Conservation (phyloP, 805 yeast genomes). For the Ogataea haglerorum region DNA sequence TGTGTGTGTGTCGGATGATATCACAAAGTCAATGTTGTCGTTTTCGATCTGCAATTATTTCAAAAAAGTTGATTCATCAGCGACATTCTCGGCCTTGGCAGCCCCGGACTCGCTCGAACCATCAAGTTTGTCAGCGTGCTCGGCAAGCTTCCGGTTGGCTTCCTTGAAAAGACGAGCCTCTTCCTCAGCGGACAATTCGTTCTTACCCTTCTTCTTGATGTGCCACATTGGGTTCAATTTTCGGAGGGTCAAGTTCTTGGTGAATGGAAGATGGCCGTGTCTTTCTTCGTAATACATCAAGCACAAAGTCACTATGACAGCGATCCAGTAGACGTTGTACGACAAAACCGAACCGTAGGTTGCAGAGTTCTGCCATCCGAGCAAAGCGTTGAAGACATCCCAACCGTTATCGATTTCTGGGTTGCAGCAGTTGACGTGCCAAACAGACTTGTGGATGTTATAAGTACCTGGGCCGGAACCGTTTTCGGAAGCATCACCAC, state of each 20-base stretch:
- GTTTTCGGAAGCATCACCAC: constrained; percentile 92
- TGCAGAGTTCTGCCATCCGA: constrained; percentile 98
- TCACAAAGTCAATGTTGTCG: neutral
- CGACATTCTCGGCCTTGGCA: constrained; percentile 6
- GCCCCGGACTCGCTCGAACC: neutral
- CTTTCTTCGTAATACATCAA: constrained; percentile 82
- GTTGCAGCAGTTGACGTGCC: constrained; percentile 98
- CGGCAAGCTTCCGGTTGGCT: constrained; percentile 33
- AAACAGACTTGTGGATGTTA: constrained; percentile 71
- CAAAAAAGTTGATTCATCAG: neutral
- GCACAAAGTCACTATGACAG: constrained; percentile 49
- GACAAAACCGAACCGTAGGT: constrained; percentile 88
- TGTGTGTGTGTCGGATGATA: constrained; percentile 13
- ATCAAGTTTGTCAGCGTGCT: constrained; percentile 15
- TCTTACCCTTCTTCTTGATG: constrained; percentile 64
- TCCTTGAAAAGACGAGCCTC: constrained; percentile 48
- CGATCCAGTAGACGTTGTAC: constrained; percentile 87
- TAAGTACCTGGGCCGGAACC: constrained; percentile 97
- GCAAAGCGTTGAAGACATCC: constrained; percentile 91
- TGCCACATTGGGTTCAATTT: constrained; percentile 70
- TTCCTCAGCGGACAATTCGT: constrained; percentile 51
- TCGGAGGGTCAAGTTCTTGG: constrained; percentile 44
- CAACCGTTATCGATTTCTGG: constrained; percentile 91
- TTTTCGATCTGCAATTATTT: neutral
- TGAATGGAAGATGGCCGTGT: constrained; percentile 74